phyloP scores from a whole-genome alignment of 1,284 basidiomycete species.

The Apiotrichum veenhuisii region DNA sequence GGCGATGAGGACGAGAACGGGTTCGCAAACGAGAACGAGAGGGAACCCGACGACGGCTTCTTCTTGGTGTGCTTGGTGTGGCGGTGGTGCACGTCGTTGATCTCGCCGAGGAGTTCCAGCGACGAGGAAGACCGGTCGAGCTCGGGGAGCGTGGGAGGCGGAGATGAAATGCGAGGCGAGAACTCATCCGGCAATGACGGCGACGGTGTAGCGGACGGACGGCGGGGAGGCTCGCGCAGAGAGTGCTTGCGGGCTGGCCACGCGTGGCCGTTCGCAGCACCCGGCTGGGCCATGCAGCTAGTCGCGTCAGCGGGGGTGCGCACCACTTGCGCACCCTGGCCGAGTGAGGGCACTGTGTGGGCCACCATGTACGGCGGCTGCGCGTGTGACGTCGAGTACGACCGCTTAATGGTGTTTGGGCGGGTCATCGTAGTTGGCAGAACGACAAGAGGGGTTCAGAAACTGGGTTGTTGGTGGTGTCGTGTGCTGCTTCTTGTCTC shows the following conservation, averaged over 20 bases:
- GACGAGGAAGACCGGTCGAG: neutral
- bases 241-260: conserved; percentile 8
- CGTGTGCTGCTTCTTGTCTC: too few relatives aligned
- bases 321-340: conserved; percentile 28
- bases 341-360: conserved; percentile 5
- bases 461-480: too few relatives aligned
- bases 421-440: neutral
- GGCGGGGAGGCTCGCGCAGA: conserved; percentile 1
- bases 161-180: neutral
- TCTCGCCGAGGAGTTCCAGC: neutral
- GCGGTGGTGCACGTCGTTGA: neutral
- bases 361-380: neutral
- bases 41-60: too few relatives aligned
- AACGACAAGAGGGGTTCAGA: too few relatives aligned
- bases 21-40: neutral
- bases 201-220: neutral
- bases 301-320: conserved; percentile 32
- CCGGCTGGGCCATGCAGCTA: conserved; percentile 19
- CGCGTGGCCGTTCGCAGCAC: neutral
- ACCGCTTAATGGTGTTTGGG: conserved; percentile 8
- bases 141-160: neutral
- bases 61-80: neutral
- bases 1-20: neutral
- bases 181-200: neutral
- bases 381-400: conserved; percentile 13